These are phyloP conservation scores for Coleophoma crateriformis DNA, from an alignment of 2,329 filamentous ascomycete species.

Conservation along the genomic window DNA sequence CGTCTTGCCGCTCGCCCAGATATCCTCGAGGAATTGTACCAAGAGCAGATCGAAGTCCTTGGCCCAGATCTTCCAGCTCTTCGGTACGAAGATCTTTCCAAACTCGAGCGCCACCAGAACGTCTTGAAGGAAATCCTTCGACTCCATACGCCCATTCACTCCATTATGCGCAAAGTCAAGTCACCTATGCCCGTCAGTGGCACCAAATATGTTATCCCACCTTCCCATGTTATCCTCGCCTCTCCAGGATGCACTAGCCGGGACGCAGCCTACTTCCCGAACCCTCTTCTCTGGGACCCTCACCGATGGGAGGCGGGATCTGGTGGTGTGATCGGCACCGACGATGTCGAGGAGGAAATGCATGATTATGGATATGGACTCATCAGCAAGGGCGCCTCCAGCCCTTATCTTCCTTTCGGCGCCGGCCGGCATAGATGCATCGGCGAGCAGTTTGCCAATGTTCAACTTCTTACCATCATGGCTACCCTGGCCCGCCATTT, in stretches of 20 bases:
- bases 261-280: constrained; percentile 71
- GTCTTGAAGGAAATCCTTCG: constrained; percentile 90
- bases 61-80: constrained; percentile 71
- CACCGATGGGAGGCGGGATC: constrained; percentile 78
- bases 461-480: constrained; percentile 83
- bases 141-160: constrained; percentile 89
- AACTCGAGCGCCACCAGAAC: constrained; percentile 75
- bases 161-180: constrained; percentile 89
- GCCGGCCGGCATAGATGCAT: constrained; percentile 92
- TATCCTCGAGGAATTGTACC: constrained; percentile 73
- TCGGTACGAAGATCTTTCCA: constrained; percentile 70
- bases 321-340: constrained; percentile 43
- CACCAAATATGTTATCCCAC: constrained; percentile 77
- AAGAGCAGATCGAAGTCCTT: constrained; percentile 72
- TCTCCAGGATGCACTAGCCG: constrained; percentile 78
- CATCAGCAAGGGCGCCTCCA: constrained; percentile 83
- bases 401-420: constrained; percentile 90
- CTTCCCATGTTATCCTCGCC: constrained; percentile 74
- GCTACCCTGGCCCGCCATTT: constrained; percentile 72
- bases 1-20: constrained; percentile 73
- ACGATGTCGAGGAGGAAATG: constrained; percentile 60
- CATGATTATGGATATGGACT: constrained; percentile 92
- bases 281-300: constrained; percentile 80
- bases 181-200: constrained; percentile 77
- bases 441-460: constrained; percentile 92